Evolutionary conservation across 257 asterid genomes (phyloP), one percentile per base, ranked within the genome.

Genomic region (Przewalskia tangutica): DNA sequence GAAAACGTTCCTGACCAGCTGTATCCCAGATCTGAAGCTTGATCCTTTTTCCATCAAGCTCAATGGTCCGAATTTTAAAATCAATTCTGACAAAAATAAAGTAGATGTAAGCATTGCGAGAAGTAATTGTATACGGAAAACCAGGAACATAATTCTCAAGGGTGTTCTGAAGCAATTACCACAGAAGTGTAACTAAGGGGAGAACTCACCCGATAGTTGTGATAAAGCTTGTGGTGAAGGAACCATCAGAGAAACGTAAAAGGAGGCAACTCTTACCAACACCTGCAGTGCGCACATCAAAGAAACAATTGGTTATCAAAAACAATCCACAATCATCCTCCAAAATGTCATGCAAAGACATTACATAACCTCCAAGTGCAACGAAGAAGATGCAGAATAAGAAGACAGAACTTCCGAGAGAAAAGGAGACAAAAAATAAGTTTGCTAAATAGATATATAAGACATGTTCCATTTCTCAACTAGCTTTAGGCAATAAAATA

Each of bases 221-320:
- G 64, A 86, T 84, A 60, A 86, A 86, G 83, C 88, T 86, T 56
- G 89, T 86, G 1, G 87, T 84, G 82, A 86, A 86, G 82, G 89
- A 86, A 60, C 88, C 89, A 84, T 86, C 89, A 65, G 89, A 86
- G 71, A 84, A 86, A 46, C 89, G 89, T 82, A 86, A 55, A 42
- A 86, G 89, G 36, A 86, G 87, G 81, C 89, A 86, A 86, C 89
- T 86, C 89, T 86, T 86, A 27, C 89, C 89, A 67, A 86, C 89
- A 76, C 89, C 89, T 86, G 83, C 53, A 64, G 5, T 7, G 42
- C 8, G 7, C 11, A 34, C 12, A 80, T 23, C 60, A 44, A 44
- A 65, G 20, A 54, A 59, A 71, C 50, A 73, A 17, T 48, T 32
- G 56, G 18, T 54, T 12, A 53, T 13, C 7, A 18, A 14, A 36